A percentile compares a stretch with the other conserved stretches of the same genome.
Conservation (phyloP, 495 filamentous ascomycete species). For the Cetradonia linearis region DNA sequence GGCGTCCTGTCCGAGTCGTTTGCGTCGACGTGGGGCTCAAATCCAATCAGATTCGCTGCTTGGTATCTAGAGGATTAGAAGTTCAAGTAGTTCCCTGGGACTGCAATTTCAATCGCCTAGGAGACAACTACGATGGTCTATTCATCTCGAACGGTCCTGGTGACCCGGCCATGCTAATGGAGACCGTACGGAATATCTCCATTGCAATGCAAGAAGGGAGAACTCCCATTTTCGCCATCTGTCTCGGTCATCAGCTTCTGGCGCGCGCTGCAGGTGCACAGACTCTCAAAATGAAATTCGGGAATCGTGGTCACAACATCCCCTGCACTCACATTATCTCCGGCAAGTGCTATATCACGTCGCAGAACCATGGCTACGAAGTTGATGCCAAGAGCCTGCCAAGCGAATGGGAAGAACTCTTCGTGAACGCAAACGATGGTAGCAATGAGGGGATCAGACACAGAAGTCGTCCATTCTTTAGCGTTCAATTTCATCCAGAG, state of each 20-base stretch:
- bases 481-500: slow-evolving; percentile 97
- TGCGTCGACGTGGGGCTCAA: slow-evolving; percentile 96
- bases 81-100: slow-evolving; percentile 93
- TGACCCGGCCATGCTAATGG: slow-evolving; percentile 74
- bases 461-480: slow-evolving; percentile 77
- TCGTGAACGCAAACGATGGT: slow-evolving; percentile 95
- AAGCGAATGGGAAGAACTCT: slow-evolving; percentile 77
- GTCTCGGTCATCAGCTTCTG: slow-evolving; percentile 89
- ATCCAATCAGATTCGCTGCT: slow-evolving; percentile 90
- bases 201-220: slow-evolving; percentile 60
- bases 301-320: slow-evolving; percentile 97
- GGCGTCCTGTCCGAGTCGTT: slow-evolving; percentile 72
- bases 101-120: slow-evolving; percentile 72
- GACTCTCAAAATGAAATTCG: slow-evolving; percentile 95
- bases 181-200: slow-evolving; percentile 65
- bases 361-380: slow-evolving; percentile 84
- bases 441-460: slow-evolving; percentile 97
- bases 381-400: slow-evolving; percentile 73
- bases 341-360: slow-evolving; percentile 95
- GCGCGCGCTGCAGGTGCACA: slow-evolving; percentile 80
- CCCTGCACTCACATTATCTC: slow-evolving; percentile 91
- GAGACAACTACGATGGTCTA: slow-evolving; percentile 82
- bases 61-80: slow-evolving; percentile 83
- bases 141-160: slow-evolving; percentile 97
- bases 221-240: slow-evolving; percentile 92